Percentiles rank a stretch among this genome's conserved stretches.
Evolutionary conservation across 805 yeast genomes (phyloP).

Genomic region (Kuraishia cidri): DNA sequence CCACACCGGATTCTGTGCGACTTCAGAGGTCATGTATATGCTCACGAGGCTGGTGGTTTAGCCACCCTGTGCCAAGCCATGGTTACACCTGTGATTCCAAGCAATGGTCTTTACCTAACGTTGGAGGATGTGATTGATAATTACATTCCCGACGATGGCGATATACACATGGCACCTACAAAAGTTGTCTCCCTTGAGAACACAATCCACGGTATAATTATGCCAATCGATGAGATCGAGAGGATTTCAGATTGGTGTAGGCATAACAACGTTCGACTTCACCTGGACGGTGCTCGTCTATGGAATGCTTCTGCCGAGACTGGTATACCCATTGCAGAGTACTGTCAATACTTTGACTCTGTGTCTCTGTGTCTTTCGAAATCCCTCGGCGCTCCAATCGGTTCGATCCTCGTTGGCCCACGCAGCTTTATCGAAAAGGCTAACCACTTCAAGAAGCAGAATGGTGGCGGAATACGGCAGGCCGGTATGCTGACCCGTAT

Average conservation of each 20-base stretch:
- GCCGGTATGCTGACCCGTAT: conserved; percentile 73
- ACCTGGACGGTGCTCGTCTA: conserved; percentile 89
- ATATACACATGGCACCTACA: conserved; percentile 86
- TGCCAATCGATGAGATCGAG: conserved; percentile 71
- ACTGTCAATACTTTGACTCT: conserved; percentile 72
- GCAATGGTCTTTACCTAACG: conserved; percentile 72
- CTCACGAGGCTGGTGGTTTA: conserved; percentile 86
- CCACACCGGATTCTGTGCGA: conserved; percentile 83
- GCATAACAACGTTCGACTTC: conserved; percentile 50
- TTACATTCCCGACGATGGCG: conserved; percentile 67
- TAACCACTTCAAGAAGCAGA: conserved; percentile 82
- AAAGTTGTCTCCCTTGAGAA: conserved; percentile 78
- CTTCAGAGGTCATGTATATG: conserved; percentile 73
- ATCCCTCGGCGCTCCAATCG: conserved; percentile 90
- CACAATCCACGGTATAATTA: conserved; percentile 75
- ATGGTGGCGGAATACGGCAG: conserved; percentile 92
- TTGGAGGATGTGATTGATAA: conserved; percentile 63
- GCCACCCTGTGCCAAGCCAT: conserved; percentile 87
- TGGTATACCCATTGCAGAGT: conserved; percentile 61
- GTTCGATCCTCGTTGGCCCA: conserved; percentile 78
- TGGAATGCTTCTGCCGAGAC: conserved; percentile 84
- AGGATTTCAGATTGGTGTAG: conserved; percentile 67
- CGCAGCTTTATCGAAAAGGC: conserved; percentile 53
- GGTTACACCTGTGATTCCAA: conserved; percentile 77
- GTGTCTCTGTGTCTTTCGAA: conserved; percentile 88